Evolutionary conservation across 225 moss, liverwort and hornwort genomes (phyloP), one percentile per base, ranked within the genome.

Genomic region (Pseudoscleropodium purum): DNA sequence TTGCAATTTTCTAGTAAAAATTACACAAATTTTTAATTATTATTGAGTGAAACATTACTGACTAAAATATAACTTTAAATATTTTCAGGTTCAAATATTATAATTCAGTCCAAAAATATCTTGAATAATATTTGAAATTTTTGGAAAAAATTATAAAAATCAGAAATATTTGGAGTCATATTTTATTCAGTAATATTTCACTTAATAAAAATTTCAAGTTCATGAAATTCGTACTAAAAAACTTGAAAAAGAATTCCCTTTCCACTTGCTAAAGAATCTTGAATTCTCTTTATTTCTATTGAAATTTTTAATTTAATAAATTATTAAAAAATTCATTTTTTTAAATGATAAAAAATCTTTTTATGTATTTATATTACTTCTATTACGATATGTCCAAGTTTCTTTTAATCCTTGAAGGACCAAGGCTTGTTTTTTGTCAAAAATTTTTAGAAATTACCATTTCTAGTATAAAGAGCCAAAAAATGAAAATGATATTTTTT

Each of bases 381-480:
- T 72, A 41, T 14, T 1, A 41, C 1, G 14, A 11, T 7, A 39
- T 4, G 39, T 25, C 14, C 3, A 4, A 70, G 7, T 39, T 70
- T 70, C 7, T 13, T 14, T 70, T 24, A 39, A 24, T 0, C 10
- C 5, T 6, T 37, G 6, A 11, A 21, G 0, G 11, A 6, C 21
- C 5, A 12, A 68, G 5, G 10, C 10, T 57, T 36, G 2, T 37
- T 20, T 11, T 20, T 37, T 6, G 6, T 68, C n/a, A 62, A 69
- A 69, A n/a, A 21, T 0, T 21, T 0, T 4, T 21, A 23, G n/a
- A 37, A 23, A 37, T 8, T 69, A 1, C 13, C n/a, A n/a, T 6
- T 69, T 69, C 3, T 69, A n/a, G 12, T 69, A 2, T 11, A 68
- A n/a, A 68, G n/a, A n/a, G 12, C 11, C n/a, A n/a, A n/a, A 23